phyloP scores from a whole-genome alignment of 441 rosid species.

The Eutrema salsugineum region DNA sequence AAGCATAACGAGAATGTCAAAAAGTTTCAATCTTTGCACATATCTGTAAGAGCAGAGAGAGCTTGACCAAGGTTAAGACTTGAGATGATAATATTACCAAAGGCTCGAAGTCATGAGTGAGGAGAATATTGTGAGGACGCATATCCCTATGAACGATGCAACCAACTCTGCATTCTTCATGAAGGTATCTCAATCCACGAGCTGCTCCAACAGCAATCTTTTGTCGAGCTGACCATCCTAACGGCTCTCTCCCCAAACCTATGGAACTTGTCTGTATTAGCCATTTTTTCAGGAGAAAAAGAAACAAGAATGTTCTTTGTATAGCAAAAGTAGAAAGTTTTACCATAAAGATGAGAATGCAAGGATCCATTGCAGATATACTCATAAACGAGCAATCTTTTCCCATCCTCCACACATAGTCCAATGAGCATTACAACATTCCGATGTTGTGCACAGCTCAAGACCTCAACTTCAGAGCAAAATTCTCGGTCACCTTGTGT shows the following conservation, averaged over 20 bases:
- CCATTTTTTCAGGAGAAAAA: not conserved
- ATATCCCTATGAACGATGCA: conserved; percentile 76
- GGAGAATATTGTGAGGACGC: conserved; percentile 73
- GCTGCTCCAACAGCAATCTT: conserved; percentile 80
- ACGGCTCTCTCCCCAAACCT: conserved; percentile 44
- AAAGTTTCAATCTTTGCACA: not conserved
- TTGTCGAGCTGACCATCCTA: conserved; percentile 62
- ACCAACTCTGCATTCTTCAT: conserved; percentile 83
- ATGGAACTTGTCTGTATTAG: conserved; percentile 12
- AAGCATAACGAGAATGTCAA: not conserved
- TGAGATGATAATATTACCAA: conserved; percentile 36
- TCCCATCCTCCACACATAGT: conserved; percentile 62
- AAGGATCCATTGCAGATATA: conserved; percentile 70
- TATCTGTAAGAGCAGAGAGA: not conserved
- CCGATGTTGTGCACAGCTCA: conserved; percentile 78
- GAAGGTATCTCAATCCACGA: conserved; percentile 73
- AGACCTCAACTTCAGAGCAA: conserved; percentile 75
- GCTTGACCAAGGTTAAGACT: conserved; percentile 5
- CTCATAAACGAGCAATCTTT: conserved; percentile 68
- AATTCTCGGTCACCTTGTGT: conserved; percentile 74
- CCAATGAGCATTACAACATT: conserved; percentile 75
- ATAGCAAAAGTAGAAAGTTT: not conserved
- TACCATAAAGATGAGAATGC: conserved; percentile 76
- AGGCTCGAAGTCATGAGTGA: conserved; percentile 76
- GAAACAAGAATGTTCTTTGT: not conserved